Evolutionary conservation across 306 rosid genomes (phyloP), one percentile per base, ranked within the genome.

Genomic region (Pterocarpus santalinus): DNA sequence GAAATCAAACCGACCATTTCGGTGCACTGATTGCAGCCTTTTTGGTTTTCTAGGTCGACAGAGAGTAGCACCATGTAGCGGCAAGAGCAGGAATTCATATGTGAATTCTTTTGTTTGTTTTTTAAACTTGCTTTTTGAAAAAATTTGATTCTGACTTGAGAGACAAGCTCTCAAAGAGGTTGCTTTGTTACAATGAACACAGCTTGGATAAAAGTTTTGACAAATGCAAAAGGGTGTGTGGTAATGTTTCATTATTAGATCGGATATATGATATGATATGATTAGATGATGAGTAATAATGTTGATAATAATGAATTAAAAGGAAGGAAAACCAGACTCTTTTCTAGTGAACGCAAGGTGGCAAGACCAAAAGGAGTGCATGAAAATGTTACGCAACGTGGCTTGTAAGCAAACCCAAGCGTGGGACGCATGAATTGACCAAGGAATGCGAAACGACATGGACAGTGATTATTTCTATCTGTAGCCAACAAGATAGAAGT

Each of bases 361-460:
- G 76, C 76, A 55, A 1, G 56, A 2, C 8, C 1, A 10, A 32
- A 56, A 12, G 1, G 14, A 41, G n/a, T 46, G 70, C 77, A 69
- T 44, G 49, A 57, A 64, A 55, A 55, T 15, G 28, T 0, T 34
- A 5, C 0, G 47, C 38, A 69, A 69, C 82, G 76, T 69, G 82
- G 82, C 32, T 0, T 0, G 47, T 0, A 51, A 51, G 56, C 5
- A 47, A 47, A 47, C 1, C 53, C 53, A 47, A 47, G 14, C 12
- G 7, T 4, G 15, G 3, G 28, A 73, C 69, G 14, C 30, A 17
- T 51, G 4, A 33, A 8, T 51, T 71, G 46, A 52, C 44, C 3
- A 5, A 38, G 49, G 32, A 38, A 16, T 11, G 12, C 2, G 28
- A 39, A 32, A 61, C 9, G 15, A 47, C 28, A 22, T 43, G 47